Evolutionary conservation across 352 stramenopile genomes (phyloP).

Genomic region (Salisapilia sapeloensis): DNA sequence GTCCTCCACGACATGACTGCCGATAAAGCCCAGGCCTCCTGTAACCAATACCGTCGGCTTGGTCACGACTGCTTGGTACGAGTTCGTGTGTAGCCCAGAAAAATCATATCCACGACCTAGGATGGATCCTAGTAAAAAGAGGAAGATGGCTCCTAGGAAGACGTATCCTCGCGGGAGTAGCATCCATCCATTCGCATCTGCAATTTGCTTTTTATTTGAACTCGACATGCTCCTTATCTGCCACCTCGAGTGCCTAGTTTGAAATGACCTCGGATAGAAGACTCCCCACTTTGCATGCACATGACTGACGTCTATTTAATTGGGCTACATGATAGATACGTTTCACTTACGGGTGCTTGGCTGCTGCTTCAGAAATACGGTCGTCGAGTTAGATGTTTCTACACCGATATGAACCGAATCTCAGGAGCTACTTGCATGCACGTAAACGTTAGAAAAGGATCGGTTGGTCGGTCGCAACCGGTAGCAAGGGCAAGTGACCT

Average conservation of each 20-base stretch:
- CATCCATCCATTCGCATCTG: conserved; percentile 59
- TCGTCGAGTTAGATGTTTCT: no score
- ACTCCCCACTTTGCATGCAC: not conserved
- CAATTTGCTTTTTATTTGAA: no score
- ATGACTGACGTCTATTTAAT: not conserved
- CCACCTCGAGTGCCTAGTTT: not conserved
- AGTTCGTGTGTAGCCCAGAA: conserved; percentile 8
- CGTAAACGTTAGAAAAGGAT: no score
- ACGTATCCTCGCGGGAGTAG: conserved; percentile 51
- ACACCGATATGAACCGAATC: no score
- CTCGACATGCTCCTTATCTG: not conserved
- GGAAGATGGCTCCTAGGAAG: conserved; percentile 38
- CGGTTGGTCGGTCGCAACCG: no score
- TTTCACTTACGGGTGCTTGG: no score
- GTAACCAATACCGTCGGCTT: conserved; percentile 60
- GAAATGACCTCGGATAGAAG: not conserved
- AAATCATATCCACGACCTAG: conserved; percentile 52
- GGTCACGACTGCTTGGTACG: conserved; percentile 11
- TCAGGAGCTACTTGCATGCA: no score
- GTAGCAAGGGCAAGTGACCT: no score
- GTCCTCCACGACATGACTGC: conserved; percentile 73
- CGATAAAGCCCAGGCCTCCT: conserved; percentile 68
- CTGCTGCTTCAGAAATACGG: no score
- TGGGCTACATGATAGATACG: no score
- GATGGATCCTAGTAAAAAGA: conserved; percentile 46